Base-by-base conservation (phyloP, 2,329 filamentous ascomycete species). In the Phialocephala sp. region DNA sequence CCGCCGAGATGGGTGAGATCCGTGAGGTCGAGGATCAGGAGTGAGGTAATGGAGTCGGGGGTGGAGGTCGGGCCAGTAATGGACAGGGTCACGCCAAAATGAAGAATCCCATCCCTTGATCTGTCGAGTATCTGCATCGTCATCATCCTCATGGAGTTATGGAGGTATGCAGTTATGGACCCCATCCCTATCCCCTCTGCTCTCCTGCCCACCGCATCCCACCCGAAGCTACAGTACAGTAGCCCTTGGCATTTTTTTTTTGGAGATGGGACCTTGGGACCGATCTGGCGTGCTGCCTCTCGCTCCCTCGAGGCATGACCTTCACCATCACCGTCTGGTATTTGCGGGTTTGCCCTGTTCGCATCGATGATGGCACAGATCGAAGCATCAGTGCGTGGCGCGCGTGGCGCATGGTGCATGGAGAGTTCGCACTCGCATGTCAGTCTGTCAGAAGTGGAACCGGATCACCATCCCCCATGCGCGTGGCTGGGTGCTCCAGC, bases 1-100 rank as follows among this genome's bases (percentile, higher is more conserved):
- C 8, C 9, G 35, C 24, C 24, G 52, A 55, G 52, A 55, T 36
- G 52, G 52, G 52, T 55, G 18, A 15, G 35, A 55, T 12, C 52
- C 52, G 52, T 3, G 22, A 27, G n/a, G 20, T 9, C 45, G 27
- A 32, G 27, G 27, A 32, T 32, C 6, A 32, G 27, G 27, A 32
- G 27, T 32, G 27, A 32, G 45, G 22, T 24, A 8, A 50, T 22
- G n/a, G 45, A 50, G n/a, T 9, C 18, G 9, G n/a, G n/a, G n/a
- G 45, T 11, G 6, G 20, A 8, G 45, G 20, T 22, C 45, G 4
- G 8, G 45, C n/a, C n/a, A n/a, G n/a, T n/a, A n/a, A 22, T 6
- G n/a, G 9, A 43, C 14, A 43, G 12, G n/a, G 41, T n/a, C 20
- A 32, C 27, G 3, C 3, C 27, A 32, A 32, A 32, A 6, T 6